phyloP scores from a whole-genome alignment of 805 yeast genomes.

The Sugiyamaella mastotermitis region DNA sequence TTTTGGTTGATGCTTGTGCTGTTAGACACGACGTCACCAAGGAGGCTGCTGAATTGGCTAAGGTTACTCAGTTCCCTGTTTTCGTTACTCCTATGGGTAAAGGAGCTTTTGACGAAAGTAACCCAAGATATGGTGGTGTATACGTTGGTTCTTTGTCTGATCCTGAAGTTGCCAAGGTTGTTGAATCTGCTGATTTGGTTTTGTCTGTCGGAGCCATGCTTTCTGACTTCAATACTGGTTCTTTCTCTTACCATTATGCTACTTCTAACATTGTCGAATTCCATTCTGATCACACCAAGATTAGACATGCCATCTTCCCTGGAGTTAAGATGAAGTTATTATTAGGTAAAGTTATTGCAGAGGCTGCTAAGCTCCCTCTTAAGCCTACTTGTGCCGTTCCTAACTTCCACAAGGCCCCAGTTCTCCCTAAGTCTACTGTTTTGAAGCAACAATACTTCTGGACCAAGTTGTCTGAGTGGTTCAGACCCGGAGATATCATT shows the following conservation, averaged over 20 bases:
- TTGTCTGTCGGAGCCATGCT: constrained; percentile 76
- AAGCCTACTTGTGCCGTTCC: constrained; percentile 11
- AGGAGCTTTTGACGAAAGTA: constrained; percentile 66
- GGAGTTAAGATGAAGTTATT: constrained; percentile 48
- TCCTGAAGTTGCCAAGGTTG: constrained; percentile 66
- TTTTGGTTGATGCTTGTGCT: constrained; percentile 85
- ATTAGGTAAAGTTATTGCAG: constrained; percentile 26
- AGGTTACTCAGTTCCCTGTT: constrained; percentile 69
- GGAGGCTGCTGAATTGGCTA: constrained; percentile 59
- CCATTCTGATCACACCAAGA: constrained; percentile 50
- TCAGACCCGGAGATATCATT: constrained; percentile 50
- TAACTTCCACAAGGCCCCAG: constrained; percentile 26
- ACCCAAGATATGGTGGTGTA: constrained; percentile 75
- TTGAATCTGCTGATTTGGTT: constrained; percentile 69
- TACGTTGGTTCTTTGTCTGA: constrained; percentile 77
- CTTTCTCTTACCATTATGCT: constrained; percentile 51
- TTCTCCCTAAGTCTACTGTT: constrained; percentile 26
- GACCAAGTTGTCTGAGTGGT: constrained; percentile 46
- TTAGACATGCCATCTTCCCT: constrained; percentile 46
- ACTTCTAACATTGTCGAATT: constrained; percentile 50
- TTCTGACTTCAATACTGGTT: constrained; percentile 88
- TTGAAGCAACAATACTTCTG: constrained; percentile 43
- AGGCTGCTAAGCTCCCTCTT: constrained; percentile 1
- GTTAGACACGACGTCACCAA: constrained; percentile 62
- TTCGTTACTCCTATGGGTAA: constrained; percentile 91